Evolutionary conservation across 345 rosid genomes (phyloP), one percentile per base, ranked within the genome.

Genomic region (Punica granatum): DNA sequence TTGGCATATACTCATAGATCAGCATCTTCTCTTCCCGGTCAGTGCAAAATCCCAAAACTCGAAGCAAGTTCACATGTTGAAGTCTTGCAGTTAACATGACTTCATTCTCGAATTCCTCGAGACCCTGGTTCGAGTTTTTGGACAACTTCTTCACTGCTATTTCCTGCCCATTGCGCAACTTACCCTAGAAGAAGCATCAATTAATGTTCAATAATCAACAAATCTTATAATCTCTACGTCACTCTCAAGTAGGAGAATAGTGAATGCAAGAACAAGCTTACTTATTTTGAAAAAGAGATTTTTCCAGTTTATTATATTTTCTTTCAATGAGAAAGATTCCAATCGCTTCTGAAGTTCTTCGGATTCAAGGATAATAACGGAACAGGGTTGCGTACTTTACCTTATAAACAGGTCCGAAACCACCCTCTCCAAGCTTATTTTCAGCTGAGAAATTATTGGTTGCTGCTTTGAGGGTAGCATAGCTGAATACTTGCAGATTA

Each of bases 61-160:
- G 56, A 2, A 75, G 72, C 2, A 79, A 71, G 77, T 82, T 82
- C 32, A 79, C 76, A 56, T 82, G 85, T 42, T 79, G 86, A 62
- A 82, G 76, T 37, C 69, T 73, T 41, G 83, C 76, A 1, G 81
- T 73, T n/a, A 82, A 71, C 33, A 63, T 32, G 69, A 81, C 79
- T 69, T 78, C 85, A 14, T 78, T 76, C 58, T 58, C 21, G 67
- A 79, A 79, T 65, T 82, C 83, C 70, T 68, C 76, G 0, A 59
- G 59, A 19, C 86, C 83, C 69, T 82, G 83, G 35, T 63, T 54
- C 4, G 84, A 83, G 12, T 80, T 64, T 49, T 32, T 69, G 11
- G 84, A 78, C 6, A 83, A 78, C 58, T 80, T 80, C 64, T 83
- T 83, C 39, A 77, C 86, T n/a, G 86, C 84, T 65, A 78, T 78